Evolutionary conservation across 176 grass and related monocot species (phyloP).

Genomic region (Bolboschoenus planiculmis): DNA sequence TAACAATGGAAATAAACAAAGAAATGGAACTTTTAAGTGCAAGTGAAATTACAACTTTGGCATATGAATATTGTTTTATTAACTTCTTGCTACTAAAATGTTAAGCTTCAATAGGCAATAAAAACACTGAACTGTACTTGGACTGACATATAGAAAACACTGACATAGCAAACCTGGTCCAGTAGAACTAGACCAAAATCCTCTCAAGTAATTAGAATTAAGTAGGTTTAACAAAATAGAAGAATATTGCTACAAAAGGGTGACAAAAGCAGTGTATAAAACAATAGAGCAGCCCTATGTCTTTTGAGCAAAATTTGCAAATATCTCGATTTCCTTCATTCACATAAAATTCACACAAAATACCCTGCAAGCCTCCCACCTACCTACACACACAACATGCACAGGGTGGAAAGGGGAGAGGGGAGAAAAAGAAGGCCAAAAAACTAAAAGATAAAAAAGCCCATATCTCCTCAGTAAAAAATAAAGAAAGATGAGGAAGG

Average conservation of each 20-base stretch:
- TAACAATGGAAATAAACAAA: conserved; percentile 1
- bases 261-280: background rate
- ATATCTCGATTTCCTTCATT: background rate
- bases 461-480: too few relatives aligned
- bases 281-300: background rate
- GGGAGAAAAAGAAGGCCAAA: background rate
- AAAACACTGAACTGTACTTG: background rate
- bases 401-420: background rate
- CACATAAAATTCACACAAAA: background rate
- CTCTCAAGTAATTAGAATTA: background rate
- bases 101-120: background rate
- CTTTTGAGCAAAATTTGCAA: background rate
- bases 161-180: background rate
- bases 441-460: too few relatives aligned
- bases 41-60: background rate
- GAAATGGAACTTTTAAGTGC: background rate
- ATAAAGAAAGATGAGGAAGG: background rate
- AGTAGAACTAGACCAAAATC: background rate
- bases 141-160: background rate
- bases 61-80: background rate
- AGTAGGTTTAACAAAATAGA: background rate
- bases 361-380: background rate
- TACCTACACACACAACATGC: too few relatives aligned
- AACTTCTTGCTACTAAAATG: background rate
- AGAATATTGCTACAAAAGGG: background rate